phyloP scores from a whole-genome alignment of 164 flowering plant species.

The Chimonanthus praecox region DNA sequence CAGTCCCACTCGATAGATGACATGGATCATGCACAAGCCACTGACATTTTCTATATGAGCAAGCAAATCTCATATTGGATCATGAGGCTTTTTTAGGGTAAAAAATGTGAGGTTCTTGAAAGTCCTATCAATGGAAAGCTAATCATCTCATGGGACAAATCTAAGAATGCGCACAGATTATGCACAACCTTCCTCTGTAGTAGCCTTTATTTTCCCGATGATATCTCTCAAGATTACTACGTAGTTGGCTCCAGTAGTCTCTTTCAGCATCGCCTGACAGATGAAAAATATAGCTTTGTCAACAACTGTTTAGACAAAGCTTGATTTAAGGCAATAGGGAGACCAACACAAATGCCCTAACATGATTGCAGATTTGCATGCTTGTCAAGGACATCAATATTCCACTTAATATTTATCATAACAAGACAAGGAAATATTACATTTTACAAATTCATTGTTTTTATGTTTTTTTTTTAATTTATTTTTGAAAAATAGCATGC shows the following conservation, averaged over 20 bases:
- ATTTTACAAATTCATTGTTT: too few relatives aligned
- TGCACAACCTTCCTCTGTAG: slow-evolving; percentile 5
- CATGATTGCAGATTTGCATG: neutral
- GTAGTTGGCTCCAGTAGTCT: slow-evolving; percentile 11
- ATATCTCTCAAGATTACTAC: slow-evolving; percentile 2
- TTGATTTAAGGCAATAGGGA: neutral
- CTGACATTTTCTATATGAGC: neutral
- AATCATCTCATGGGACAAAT: neutral
- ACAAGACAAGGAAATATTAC: neutral
- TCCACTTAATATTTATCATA: neutral
- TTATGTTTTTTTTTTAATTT: too few relatives aligned
- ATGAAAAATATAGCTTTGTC: neutral
- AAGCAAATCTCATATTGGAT: neutral
- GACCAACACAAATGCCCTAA: neutral
- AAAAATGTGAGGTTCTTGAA: neutral
- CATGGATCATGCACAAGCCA: neutral
- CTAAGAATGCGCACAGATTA: neutral
- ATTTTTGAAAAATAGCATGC: too few relatives aligned
- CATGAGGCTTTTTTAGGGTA: neutral
- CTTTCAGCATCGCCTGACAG: slow-evolving; percentile 13
- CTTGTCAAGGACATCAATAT: neutral
- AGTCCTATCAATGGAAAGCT: neutral
- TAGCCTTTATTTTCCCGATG: neutral
- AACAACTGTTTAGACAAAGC: neutral
- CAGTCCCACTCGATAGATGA: neutral